Base-by-base conservation (phyloP, 495 filamentous ascomycete genomes). In the Peziza echinospora region DNA sequence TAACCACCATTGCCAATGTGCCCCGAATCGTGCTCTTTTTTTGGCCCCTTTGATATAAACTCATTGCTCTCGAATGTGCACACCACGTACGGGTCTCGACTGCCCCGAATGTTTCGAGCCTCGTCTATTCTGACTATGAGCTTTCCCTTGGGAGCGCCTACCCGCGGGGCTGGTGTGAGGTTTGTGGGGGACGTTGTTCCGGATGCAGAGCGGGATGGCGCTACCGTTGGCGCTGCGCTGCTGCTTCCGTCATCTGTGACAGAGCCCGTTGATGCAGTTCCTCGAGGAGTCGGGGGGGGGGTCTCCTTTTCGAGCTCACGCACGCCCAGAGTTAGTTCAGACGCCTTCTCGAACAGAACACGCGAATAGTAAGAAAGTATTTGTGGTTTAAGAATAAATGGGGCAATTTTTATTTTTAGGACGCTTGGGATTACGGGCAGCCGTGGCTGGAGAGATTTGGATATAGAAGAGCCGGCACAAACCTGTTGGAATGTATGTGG, bases 1-100 rank as follows among this genome's bases (percentile, higher is more conserved):
- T 43, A 17, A 19, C 28, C 60, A 7, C 66, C 67, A 26, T 76
- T 70, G 46, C 73, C 69, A 21, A 67, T 63, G 17, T n/a, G n/a
- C n/a, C n/a, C n/a, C n/a, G n/a, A n/a, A n/a, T n/a, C n/a, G n/a
- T n/a, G n/a, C n/a, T 62, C 64, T 2, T 59, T 56, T 47, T 72
- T 74, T 37, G 84, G 82, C 10, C 83, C 83, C 48, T 77, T 80
- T 8, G 89, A 94, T 44, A 97, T 93, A 53, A 86, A 79, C 59
- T 97, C 91, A 55, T 86, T 89, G 62, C 82, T 82, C 59, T 97
- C 89, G 55, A 94, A 97, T 21, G 92, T 86, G 37, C 84, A 93
- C 11, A 97, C 85, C 19, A 93, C 84, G 57, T 96, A 97, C 2
- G 89, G 89, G 55, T 93, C 80, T 30, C 73, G 71, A 58, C 84